Conservation (phyloP, 345 rosid genomes). For the Eucalyptus microcorys region DNA sequence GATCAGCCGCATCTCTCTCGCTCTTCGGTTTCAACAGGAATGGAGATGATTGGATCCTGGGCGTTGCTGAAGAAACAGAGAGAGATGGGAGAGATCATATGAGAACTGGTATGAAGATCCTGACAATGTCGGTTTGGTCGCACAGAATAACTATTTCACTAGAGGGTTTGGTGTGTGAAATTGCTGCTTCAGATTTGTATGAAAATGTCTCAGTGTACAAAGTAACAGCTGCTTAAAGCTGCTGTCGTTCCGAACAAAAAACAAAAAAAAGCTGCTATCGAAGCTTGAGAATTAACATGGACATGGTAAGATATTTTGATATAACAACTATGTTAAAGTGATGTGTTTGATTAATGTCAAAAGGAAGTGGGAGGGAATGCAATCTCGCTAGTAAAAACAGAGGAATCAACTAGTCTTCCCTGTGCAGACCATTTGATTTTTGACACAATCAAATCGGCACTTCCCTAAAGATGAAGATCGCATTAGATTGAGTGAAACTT, state of each 20-base stretch:
- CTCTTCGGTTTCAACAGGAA: rapidly evolving
- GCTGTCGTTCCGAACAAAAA: too few relatives aligned
- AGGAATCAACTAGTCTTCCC: background rate
- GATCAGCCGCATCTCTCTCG: rapidly evolving
- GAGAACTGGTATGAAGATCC: background rate
- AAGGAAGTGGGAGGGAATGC: background rate
- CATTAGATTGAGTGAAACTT: background rate
- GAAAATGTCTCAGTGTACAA: background rate
- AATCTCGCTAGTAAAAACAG: background rate
- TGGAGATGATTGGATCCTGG: background rate
- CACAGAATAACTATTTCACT: background rate
- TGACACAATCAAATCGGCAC: background rate
- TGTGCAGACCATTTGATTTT: background rate
- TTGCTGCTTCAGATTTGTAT: background rate
- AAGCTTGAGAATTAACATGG: constrained; percentile 22
- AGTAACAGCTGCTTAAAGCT: background rate
- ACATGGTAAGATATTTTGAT: background rate
- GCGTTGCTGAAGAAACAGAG: rapidly evolving
- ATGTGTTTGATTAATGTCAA: background rate
- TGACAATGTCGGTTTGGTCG: too few relatives aligned
- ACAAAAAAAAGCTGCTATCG: rapidly evolving
- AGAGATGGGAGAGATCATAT: background rate
- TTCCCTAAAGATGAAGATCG: background rate
- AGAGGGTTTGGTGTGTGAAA: background rate
- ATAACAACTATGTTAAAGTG: background rate